These are phyloP conservation scores for Exophiala oligosperma DNA, from an alignment of 2,329 filamentous ascomycete species.

Conservation along the genomic window DNA sequence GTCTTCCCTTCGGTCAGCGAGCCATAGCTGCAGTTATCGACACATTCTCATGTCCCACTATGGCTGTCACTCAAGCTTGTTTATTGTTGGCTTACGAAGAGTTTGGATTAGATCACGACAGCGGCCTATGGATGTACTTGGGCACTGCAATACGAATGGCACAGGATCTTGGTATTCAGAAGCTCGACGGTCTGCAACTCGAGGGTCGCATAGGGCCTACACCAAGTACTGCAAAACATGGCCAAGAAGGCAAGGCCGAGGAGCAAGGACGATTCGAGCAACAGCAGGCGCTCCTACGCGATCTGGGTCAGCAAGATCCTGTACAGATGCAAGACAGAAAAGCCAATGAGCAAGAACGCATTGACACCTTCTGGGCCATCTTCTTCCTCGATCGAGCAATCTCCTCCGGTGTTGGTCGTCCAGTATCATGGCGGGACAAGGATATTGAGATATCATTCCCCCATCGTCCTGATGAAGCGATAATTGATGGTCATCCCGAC, in stretches of 20 bases:
- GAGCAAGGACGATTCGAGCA: conserved; percentile 46
- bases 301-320: conserved; percentile 31
- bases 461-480: conserved; percentile 52
- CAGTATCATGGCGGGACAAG: conserved; percentile 79
- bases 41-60: conserved; percentile 77
- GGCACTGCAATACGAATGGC: conserved; percentile 84
- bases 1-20: conserved; percentile 74
- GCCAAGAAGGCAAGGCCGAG: conserved; percentile 42
- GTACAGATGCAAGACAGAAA: conserved; percentile 34
- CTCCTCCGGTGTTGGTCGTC: conserved; percentile 80
- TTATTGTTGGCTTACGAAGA: conserved; percentile 84
- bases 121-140: conserved; percentile 90
- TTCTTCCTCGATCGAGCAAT: conserved; percentile 87
- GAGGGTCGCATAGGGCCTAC: conserved; percentile 57
- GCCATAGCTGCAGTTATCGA: conserved; percentile 82
- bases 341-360: conserved; percentile 73
- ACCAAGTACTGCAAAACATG: conserved; percentile 55
- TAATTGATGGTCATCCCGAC: conserved; percentile 67
- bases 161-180: conserved; percentile 77
- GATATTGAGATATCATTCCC: conserved; percentile 80
- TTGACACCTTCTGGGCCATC: conserved; percentile 87
- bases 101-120: conserved; percentile 85
- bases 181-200: conserved; percentile 69
- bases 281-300: conserved; percentile 24
- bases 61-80: conserved; percentile 81